These are phyloP conservation scores for Chlorencoelia australis DNA, from an alignment of 2,329 filamentous ascomycete species.

Conservation along the genomic window DNA sequence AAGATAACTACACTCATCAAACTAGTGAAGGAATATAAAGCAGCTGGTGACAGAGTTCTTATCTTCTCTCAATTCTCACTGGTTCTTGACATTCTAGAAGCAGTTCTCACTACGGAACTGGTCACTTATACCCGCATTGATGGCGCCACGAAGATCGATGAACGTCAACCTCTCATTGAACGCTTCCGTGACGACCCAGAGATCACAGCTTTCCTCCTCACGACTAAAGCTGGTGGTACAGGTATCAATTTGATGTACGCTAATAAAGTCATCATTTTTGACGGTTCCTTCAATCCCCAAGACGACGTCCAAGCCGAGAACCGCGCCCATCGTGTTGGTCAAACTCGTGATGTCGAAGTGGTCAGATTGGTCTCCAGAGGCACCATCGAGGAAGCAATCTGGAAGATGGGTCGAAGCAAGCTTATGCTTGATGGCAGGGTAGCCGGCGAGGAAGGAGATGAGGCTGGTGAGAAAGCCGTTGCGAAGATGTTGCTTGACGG, in stretches of 20 bases:
- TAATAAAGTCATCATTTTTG: slow-evolving; percentile 97
- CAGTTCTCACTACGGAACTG: slow-evolving; percentile 62
- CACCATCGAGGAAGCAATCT: slow-evolving; percentile 90
- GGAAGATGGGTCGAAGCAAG: slow-evolving; percentile 85
- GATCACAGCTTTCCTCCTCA: slow-evolving; percentile 86
- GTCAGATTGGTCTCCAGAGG: slow-evolving; percentile 69
- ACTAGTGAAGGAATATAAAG: slow-evolving; percentile 61
- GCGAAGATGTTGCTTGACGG: slow-evolving; percentile 23
- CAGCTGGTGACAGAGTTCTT: slow-evolving; percentile 75
- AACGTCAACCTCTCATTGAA: slow-evolving; percentile 81
- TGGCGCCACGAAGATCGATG: slow-evolving; percentile 69
- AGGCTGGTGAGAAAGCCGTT: slow-evolving; percentile 20
- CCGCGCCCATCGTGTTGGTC: slow-evolving; percentile 86
- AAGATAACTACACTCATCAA: slow-evolving; percentile 77
- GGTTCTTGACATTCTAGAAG: slow-evolving; percentile 80
- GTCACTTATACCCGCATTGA: slow-evolving; percentile 81
- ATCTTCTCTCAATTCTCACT: slow-evolving; percentile 92
- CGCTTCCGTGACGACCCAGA: slow-evolving; percentile 65
- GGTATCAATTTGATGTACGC: slow-evolving; percentile 93
- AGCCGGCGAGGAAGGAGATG: slow-evolving; percentile 42
- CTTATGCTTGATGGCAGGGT: slow-evolving; percentile 75
- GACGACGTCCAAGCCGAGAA: slow-evolving; percentile 99
- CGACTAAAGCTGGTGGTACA: slow-evolving; percentile 89
- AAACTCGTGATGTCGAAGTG: slow-evolving; percentile 83
- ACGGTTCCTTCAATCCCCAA: slow-evolving; percentile 94